Evolutionary conservation across 1,139 yeast genomes (phyloP).

Genomic region (Arxiozyma telluris): DNA sequence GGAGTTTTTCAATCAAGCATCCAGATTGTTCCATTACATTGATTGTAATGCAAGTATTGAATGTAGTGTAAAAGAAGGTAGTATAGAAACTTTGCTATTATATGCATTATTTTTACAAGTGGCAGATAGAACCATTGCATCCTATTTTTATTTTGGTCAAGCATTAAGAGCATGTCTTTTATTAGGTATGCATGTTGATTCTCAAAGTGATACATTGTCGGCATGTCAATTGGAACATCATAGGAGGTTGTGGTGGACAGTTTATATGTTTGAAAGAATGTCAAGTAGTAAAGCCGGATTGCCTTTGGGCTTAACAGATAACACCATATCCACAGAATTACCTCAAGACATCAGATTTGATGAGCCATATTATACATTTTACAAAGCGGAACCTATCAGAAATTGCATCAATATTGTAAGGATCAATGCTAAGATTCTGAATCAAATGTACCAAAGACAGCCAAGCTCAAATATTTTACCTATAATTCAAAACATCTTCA

Average conservation of each 20-base stretch:
- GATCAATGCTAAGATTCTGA: conserved; percentile 65
- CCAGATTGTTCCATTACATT: conserved; percentile 63
- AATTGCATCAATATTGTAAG: conserved; percentile 77
- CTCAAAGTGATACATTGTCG: conserved; percentile 55
- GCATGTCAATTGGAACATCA: conserved; percentile 70
- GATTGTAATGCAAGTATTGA: conserved; percentile 76
- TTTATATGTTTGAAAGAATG: conserved; percentile 82
- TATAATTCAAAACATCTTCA: conserved; percentile 62
- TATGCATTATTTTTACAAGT: conserved; percentile 79
- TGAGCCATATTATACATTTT: conserved; percentile 64
- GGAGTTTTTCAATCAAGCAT: conserved; percentile 66
- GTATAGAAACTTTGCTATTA: conserved; percentile 67
- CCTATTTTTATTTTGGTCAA: conserved; percentile 71
- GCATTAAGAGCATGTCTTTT: conserved; percentile 68
- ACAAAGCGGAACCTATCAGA: conserved; percentile 69
- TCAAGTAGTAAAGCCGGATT: conserved; percentile 77
- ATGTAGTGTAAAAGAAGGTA: conserved; percentile 68
- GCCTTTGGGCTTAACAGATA: conserved; percentile 71
- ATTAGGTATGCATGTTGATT: conserved; percentile 78
- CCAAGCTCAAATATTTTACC: conserved; percentile 69
- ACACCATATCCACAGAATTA: conserved; percentile 64
- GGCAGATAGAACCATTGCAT: conserved; percentile 76
- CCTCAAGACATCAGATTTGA: conserved; percentile 65
- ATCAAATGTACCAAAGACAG: conserved; percentile 66
- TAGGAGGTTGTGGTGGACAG: conserved; percentile 86